Conservation (phyloP, 768 basidiomycete genomes). For the Galerina marginata region DNA sequence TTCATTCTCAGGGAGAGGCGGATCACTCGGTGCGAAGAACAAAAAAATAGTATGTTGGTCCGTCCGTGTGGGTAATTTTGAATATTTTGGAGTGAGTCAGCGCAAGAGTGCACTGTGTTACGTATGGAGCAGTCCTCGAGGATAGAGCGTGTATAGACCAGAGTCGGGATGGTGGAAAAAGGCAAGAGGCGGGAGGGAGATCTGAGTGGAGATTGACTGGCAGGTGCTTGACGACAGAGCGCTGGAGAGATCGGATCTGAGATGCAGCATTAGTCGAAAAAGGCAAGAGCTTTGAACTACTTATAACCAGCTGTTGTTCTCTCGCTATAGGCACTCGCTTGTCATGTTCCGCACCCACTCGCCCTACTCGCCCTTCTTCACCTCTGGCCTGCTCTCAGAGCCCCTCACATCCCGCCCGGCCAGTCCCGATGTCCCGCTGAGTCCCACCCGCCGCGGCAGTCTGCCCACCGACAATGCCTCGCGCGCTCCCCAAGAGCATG, state of each 20-base stretch:
- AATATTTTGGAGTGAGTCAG: background rate
- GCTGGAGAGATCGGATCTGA: slow-evolving; percentile 9
- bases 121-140: no score
- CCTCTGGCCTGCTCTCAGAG: slow-evolving; percentile 57
- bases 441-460: slow-evolving; percentile 37
- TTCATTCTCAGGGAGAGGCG: background rate
- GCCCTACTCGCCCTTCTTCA: slow-evolving; percentile 71
- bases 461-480: slow-evolving; percentile 37
- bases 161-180: no score
- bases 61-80: no score
- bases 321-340: slow-evolving; percentile 14
- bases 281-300: background rate
- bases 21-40: background rate
- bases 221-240: slow-evolving; percentile 14
- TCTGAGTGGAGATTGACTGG: slow-evolving; percentile 17
- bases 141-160: no score
- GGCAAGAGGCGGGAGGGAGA: background rate
- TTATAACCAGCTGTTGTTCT: background rate
- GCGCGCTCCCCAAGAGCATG: slow-evolving; percentile 25
- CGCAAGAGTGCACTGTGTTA: background rate
- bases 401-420: slow-evolving; percentile 16
- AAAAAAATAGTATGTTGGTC: no score
- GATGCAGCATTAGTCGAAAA: slow-evolving; percentile 1
- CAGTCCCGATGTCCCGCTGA: slow-evolving; percentile 27
- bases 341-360: slow-evolving; percentile 48